Evolutionary conservation across 2,329 filamentous ascomycete genomes (phyloP).

Genomic region (Cercospora zeina): DNA sequence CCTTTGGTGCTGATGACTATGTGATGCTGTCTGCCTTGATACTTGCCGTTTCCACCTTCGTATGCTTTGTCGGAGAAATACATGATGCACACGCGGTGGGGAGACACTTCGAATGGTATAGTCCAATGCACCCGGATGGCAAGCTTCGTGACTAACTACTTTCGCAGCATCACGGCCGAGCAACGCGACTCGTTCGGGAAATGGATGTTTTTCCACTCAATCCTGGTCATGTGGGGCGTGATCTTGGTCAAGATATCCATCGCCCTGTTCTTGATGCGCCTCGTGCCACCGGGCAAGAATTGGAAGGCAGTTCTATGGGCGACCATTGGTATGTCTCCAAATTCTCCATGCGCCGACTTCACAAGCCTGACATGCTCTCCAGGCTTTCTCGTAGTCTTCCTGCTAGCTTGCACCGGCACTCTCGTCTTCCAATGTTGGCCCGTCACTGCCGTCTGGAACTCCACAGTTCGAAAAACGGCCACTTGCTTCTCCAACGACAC

Average conservation of each 20-base stretch:
- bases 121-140: not conserved
- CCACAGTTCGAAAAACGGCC: constrained; percentile 39
- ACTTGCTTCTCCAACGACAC: constrained; percentile 48
- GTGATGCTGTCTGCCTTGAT: constrained; percentile 48
- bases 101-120: constrained; percentile 9
- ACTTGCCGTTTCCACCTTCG: constrained; percentile 37
- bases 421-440: constrained; percentile 53
- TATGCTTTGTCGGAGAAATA: constrained; percentile 50
- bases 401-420: constrained; percentile 48
- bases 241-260: constrained; percentile 53
- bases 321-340: constrained; percentile 44
- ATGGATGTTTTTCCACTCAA: constrained; percentile 50
- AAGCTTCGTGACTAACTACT: not conserved
- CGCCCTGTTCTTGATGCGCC: constrained; percentile 49
- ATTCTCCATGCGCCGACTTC: not conserved
- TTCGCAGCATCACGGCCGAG: constrained; percentile 21
- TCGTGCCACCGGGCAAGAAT: constrained; percentile 44
- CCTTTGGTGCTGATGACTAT: constrained; percentile 54
- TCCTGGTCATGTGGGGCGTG: constrained; percentile 51
- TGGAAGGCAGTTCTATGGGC: constrained; percentile 48
- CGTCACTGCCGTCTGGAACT: constrained; percentile 50
- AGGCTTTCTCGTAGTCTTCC: constrained; percentile 49
- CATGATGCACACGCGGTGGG: constrained; percentile 38
- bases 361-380: constrained; percentile 23
- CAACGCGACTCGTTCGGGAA: constrained; percentile 45